Evolutionary conservation across 2,329 filamentous ascomycete species (phyloP), one percentile per base, ranked within the genome.

Genomic region (Xylariales sp.): DNA sequence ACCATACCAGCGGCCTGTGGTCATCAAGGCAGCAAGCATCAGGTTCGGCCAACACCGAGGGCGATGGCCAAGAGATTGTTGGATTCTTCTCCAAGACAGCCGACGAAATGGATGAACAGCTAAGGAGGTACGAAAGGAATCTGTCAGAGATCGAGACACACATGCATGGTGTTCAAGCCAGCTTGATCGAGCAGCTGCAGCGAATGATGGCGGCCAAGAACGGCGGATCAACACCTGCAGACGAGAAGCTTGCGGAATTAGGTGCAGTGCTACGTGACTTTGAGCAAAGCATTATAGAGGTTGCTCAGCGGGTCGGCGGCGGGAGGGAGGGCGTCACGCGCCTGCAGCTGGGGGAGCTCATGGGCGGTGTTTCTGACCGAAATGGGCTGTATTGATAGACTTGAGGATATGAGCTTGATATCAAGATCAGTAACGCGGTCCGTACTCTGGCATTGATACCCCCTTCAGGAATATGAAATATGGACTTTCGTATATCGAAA

Each of bases 91-190:
- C 76, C 11, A 68, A 67, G 40, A 72, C 78, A 15, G 70, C 77
- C 2, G 77, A 81, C 45, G 79, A 81, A 46, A 79, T 85, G 68
- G 64, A 68, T 13, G 59, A 65, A 14, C 76, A 77, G 37, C 69
- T 83, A 38, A 66, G 67, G 29, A 70, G 64, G 42, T 81, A 82
- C 50, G 72, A 75, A 50, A 62, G 64, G 31, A 79, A 78, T 44
- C 59, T 85, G 39, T 67, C 69, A 38, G 79, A 84, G 53, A 82
- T 85, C 37, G 81, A 85, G 59, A 67, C 72, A 45, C 80, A 83
- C 52, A 65, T 85, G 44, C 70, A 78, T 43, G 74, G 76, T 7
- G 71, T 85, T n/a, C 78, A 83, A 55, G 66, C 70, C 12, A 74
- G 68, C 24, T 65, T 81, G 42, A 69, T 74, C 32, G 72, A 78